Percentiles rank a stretch among this genome's conserved stretches.
Evolutionary conservation across 2,329 filamentous ascomycete species (phyloP).

Genomic region (Trichoderma sp.): DNA sequence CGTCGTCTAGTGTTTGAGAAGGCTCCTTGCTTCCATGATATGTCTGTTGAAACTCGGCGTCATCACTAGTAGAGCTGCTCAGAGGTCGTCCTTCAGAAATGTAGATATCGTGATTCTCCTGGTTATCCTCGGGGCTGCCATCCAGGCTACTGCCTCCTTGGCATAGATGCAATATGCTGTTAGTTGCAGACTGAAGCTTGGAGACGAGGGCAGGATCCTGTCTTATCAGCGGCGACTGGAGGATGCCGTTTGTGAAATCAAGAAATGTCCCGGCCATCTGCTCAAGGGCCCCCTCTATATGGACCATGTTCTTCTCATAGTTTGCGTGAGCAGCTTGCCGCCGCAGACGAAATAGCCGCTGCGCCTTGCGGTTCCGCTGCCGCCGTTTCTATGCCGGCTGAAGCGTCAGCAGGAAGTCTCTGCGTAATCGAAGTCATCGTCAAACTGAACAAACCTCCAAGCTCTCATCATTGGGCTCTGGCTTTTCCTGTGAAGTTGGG

Average conservation of each 20-base stretch:
- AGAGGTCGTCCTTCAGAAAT: neutral
- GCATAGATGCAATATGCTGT: conserved; percentile 18
- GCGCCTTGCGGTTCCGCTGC: conserved; percentile 21
- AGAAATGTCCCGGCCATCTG: conserved; percentile 15
- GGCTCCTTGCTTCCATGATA: neutral
- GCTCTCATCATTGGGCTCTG: neutral
- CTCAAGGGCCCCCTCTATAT: conserved; percentile 19
- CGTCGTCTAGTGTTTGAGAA: neutral
- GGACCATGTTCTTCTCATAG: conserved; percentile 13
- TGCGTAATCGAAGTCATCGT: too few relatives aligned
- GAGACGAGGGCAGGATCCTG: conserved; percentile 10
- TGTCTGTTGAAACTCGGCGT: neutral
- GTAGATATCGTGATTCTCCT: neutral
- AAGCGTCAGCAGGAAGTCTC: neutral
- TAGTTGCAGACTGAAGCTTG: conserved; percentile 16
- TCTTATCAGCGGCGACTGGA: conserved; percentile 12
- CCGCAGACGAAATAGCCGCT: conserved; percentile 18
- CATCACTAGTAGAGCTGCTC: neutral
- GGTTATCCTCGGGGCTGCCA: neutral
- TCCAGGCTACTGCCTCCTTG: neutral
- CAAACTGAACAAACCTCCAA: neutral
- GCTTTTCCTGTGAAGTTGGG: neutral
- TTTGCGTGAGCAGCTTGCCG: conserved; percentile 14
- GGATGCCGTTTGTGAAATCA: conserved; percentile 15
- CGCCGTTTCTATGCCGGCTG: conserved; percentile 9